Percentiles rank a stretch among this genome's conserved stretches.
Conservation (phyloP, 2,329 filamentous ascomycete genomes). For the Aschersonia sp. region DNA sequence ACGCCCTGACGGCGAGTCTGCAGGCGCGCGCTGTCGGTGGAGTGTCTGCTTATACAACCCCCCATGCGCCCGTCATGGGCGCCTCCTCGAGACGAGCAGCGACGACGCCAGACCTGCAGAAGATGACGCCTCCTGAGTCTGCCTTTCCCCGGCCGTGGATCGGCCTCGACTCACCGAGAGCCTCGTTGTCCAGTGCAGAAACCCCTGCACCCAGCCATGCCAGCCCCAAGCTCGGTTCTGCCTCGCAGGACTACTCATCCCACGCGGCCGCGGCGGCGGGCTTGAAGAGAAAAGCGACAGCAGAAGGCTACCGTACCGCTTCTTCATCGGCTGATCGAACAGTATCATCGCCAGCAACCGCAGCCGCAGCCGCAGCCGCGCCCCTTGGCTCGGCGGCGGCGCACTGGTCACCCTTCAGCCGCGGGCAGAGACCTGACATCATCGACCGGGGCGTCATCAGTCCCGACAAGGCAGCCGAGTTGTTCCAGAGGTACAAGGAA, state of each 20-base stretch:
- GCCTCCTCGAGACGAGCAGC: neutral
- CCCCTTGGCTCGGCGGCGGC: neutral
- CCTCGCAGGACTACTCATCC: neutral
- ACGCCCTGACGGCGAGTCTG: slow-evolving; percentile 69
- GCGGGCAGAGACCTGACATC: slow-evolving; percentile 22
- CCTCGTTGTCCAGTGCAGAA: neutral
- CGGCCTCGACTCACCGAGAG: neutral
- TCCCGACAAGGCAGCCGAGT: slow-evolving; percentile 35
- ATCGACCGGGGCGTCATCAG: slow-evolving; percentile 46
- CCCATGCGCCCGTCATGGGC: neutral
- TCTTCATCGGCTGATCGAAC: neutral
- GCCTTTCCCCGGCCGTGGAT: neutral
- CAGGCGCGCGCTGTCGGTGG: slow-evolving; percentile 33
- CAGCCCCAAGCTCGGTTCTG: neutral
- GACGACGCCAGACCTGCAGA: neutral
- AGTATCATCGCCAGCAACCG: neutral
- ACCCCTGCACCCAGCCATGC: neutral
- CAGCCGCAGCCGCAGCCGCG: neutral
- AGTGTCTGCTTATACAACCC: too few relatives aligned
- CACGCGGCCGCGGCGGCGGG: slow-evolving; percentile 6
- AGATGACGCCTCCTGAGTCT: neutral
- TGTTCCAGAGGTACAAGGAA: slow-evolving; percentile 44
- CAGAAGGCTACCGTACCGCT: slow-evolving; percentile 7
- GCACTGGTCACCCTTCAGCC: slow-evolving; percentile 1
- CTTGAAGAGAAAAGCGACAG: slow-evolving; percentile 16